Evolutionary conservation across 1,139 yeast species (phyloP).

Genomic region (Debaryomyces sp.): DNA sequence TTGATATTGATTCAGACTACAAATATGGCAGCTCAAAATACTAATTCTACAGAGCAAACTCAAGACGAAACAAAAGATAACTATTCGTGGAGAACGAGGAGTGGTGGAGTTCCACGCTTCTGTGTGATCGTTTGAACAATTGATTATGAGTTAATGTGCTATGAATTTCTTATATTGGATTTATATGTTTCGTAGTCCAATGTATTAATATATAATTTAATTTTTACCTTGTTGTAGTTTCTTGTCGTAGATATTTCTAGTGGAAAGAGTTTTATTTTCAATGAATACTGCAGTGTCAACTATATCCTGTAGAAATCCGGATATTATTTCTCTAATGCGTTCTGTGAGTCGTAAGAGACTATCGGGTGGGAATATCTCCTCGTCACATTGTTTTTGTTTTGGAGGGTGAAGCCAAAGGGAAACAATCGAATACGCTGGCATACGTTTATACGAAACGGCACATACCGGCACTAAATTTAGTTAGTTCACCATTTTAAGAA

Average conservation of each 20-base stretch:
- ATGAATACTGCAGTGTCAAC: conserved; percentile 19
- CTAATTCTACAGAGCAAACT: conserved; percentile 2
- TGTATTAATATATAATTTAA: conserved; percentile 3
- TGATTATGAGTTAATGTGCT: neutral
- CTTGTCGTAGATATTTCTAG: conserved; percentile 10
- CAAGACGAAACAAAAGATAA: conserved; percentile 3
- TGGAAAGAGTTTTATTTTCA: conserved; percentile 15
- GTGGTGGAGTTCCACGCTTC: conserved; percentile 2
- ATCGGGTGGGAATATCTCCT: conserved; percentile 12
- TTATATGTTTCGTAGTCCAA: conserved; percentile 3
- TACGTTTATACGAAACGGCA: conserved; percentile 22
- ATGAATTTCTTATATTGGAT: conserved; percentile 1
- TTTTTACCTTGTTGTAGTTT: neutral
- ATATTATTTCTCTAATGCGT: conserved; percentile 14
- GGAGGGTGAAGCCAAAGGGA: conserved; percentile 27
- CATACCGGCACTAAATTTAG: conserved; percentile 19
- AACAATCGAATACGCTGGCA: conserved; percentile 20
- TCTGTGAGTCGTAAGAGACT: conserved; percentile 17
- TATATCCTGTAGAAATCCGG: conserved; percentile 10
- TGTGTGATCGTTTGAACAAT: conserved; percentile 4
- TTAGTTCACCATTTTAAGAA: conserved; percentile 11
- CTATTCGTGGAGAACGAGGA: neutral
- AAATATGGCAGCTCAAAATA: conserved; percentile 6
- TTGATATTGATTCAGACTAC: neutral
- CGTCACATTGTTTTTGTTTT: neutral